Conservation (phyloP, 768 basidiomycete species). For the Collybiopsis luxurians region DNA sequence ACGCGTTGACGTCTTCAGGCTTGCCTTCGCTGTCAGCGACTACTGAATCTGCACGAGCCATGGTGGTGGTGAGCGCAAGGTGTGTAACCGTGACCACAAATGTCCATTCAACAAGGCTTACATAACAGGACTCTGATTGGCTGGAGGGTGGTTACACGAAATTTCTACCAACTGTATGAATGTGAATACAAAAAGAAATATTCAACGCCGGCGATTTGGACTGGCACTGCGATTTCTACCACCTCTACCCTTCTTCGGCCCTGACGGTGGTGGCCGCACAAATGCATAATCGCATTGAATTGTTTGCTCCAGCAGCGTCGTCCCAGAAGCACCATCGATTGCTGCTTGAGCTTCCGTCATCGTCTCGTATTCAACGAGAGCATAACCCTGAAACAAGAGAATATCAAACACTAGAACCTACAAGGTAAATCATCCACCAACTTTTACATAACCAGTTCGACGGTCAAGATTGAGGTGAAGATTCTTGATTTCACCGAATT, state of each 20-base stretch:
- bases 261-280: conserved; percentile 82
- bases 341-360: conserved; percentile 93
- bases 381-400: conserved; percentile 76
- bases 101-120: not conserved
- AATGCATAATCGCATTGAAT: conserved; percentile 93
- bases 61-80: not conserved
- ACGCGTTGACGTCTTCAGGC: not conserved
- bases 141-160: not conserved
- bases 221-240: conserved; percentile 79
- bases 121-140: not conserved
- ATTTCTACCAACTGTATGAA: not conserved
- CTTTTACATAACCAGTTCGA: conserved; percentile 98
- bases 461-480: conserved; percentile 95
- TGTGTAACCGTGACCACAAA: not conserved
- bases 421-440: conserved; percentile 27
- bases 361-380: conserved; percentile 95
- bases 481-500: conserved; percentile 98
- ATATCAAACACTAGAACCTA: not conserved
- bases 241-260: conserved; percentile 74
- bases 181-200: not conserved
- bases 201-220: conserved; percentile 59
- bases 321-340: conserved; percentile 86
- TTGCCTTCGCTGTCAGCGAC: conserved; percentile 8
- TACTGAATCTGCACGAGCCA: conserved; percentile 15
- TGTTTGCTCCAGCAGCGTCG: conserved; percentile 78